Evolutionary conservation across 1,284 basidiomycete genomes (phyloP).

Genomic region (Athelia sp.): DNA sequence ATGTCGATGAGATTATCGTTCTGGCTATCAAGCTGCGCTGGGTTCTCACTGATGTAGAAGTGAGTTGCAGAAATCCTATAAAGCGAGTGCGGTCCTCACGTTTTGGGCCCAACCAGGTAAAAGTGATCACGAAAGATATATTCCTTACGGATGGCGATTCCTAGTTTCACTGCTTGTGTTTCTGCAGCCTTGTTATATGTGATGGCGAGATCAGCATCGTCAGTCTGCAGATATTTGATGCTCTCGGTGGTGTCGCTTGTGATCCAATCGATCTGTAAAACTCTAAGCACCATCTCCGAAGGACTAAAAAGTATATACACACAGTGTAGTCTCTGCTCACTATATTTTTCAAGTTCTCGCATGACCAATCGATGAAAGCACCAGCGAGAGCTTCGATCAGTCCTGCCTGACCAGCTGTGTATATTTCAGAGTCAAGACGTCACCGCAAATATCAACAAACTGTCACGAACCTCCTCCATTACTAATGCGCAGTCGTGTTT

Average conservation of each 20-base stretch:
- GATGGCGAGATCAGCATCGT: conserved; percentile 38
- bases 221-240: conserved; percentile 30
- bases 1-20: conserved; percentile 31
- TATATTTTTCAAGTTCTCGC: too few relatives aligned
- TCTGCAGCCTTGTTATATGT: conserved; percentile 49
- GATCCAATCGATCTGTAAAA: conserved; percentile 40
- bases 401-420: conserved; percentile 39
- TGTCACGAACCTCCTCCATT: neutral
- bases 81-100: neutral
- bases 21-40: conserved; percentile 25
- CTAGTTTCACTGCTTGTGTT: conserved; percentile 21
- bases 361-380: conserved; percentile 33
- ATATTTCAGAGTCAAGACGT: too few relatives aligned
- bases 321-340: too few relatives aligned
- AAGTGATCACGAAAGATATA: conserved; percentile 45
- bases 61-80: neutral
- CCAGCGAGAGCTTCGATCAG: conserved; percentile 39
- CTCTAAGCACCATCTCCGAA: neutral
- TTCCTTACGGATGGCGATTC: conserved; percentile 22
- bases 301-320: too few relatives aligned
- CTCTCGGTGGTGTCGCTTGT: conserved; percentile 46
- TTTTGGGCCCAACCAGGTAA: conserved; percentile 29
- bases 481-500: neutral
- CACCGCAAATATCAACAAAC: too few relatives aligned
- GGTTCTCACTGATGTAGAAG: conserved; percentile 16